Percentiles rank a stretch among this genome's conserved stretches.
Conservation (phyloP, 2,329 filamentous ascomycete genomes). For the Arthrobotrys conoides region DNA sequence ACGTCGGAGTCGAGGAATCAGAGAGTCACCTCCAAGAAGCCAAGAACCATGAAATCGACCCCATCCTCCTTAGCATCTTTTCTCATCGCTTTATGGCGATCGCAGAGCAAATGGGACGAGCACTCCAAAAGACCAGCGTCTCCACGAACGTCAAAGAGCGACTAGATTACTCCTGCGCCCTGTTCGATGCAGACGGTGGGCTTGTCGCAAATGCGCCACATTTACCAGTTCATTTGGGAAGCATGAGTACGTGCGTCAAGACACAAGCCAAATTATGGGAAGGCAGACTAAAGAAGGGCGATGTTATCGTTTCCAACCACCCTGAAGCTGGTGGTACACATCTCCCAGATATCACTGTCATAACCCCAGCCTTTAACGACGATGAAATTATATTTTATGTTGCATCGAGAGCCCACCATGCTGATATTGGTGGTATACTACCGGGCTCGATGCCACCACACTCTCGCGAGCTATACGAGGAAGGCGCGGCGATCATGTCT, state of each 20-base stretch:
- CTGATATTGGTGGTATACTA: slow-evolving; percentile 86
- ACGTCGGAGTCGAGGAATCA: slow-evolving; percentile 74
- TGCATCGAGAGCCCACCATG: slow-evolving; percentile 83
- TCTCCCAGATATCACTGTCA: slow-evolving; percentile 82
- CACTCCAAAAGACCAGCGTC: slow-evolving; percentile 83
- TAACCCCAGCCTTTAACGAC: slow-evolving; percentile 83
- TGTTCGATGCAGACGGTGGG: slow-evolving; percentile 82
- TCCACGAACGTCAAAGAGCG: slow-evolving; percentile 86
- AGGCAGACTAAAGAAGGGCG: slow-evolving; percentile 81
- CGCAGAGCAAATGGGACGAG: slow-evolving; percentile 85
- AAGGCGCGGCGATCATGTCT: slow-evolving; percentile 76
- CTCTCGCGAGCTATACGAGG: slow-evolving; percentile 76
- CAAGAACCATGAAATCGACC: slow-evolving; percentile 73
- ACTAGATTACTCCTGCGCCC: slow-evolving; percentile 84
- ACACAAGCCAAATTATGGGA: slow-evolving; percentile 86
- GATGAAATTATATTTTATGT: slow-evolving; percentile 85
- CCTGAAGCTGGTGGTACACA: slow-evolving; percentile 88
- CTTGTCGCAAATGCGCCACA: slow-evolving; percentile 85
- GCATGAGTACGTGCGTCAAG: slow-evolving; percentile 86
- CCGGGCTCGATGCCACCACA: slow-evolving; percentile 87
- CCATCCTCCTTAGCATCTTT: slow-evolving; percentile 83
- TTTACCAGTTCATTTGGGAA: slow-evolving; percentile 84
- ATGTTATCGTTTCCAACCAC: slow-evolving; percentile 87
- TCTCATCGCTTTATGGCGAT: slow-evolving; percentile 88
- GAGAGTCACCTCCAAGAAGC: slow-evolving; percentile 57